A percentile compares a stretch with the other conserved stretches of the same genome.
phyloP scores from a whole-genome alignment of 768 basidiomycete species.

The Chalciporus chontae region DNA sequence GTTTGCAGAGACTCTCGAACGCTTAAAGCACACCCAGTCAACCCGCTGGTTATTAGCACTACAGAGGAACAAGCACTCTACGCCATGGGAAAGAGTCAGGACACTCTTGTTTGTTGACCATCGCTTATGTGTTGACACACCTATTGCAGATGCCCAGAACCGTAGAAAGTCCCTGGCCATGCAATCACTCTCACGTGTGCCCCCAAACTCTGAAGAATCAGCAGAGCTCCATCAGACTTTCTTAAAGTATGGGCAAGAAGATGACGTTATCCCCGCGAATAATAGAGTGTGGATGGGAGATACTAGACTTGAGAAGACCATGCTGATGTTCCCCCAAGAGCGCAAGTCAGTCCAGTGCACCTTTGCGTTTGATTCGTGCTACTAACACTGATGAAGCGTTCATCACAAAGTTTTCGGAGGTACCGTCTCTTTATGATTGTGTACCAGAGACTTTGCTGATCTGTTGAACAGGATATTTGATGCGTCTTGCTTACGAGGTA shows the following conservation, averaged over 20 bases:
- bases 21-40: slow-evolving; percentile 60
- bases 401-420: slow-evolving; percentile 86
- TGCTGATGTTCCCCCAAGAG: slow-evolving; percentile 85
- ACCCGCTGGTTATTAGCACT: slow-evolving; percentile 55
- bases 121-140: not conserved
- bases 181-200: slow-evolving; percentile 65
- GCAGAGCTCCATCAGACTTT: slow-evolving; percentile 65
- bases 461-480: slow-evolving; percentile 41
- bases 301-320: slow-evolving; percentile 61
- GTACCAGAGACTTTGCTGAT: not conserved
- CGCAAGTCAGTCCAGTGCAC: slow-evolving; percentile 57
- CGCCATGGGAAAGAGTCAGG: slow-evolving; percentile 65
- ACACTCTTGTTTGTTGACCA: not conserved
- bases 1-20: slow-evolving; percentile 73
- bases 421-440: slow-evolving; percentile 14
- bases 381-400: slow-evolving; percentile 40
- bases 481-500: slow-evolving; percentile 73
- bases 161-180: slow-evolving; percentile 51
- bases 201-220: slow-evolving; percentile 70
- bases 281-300: slow-evolving; percentile 74
- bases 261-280: slow-evolving; percentile 20
- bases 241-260: slow-evolving; percentile 52
- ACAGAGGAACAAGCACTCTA: slow-evolving; percentile 62
- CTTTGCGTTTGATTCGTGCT: not conserved
- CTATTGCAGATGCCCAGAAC: slow-evolving; percentile 52